phyloP scores from a whole-genome alignment of 345 rosid species.

The Populus deltoides region DNA sequence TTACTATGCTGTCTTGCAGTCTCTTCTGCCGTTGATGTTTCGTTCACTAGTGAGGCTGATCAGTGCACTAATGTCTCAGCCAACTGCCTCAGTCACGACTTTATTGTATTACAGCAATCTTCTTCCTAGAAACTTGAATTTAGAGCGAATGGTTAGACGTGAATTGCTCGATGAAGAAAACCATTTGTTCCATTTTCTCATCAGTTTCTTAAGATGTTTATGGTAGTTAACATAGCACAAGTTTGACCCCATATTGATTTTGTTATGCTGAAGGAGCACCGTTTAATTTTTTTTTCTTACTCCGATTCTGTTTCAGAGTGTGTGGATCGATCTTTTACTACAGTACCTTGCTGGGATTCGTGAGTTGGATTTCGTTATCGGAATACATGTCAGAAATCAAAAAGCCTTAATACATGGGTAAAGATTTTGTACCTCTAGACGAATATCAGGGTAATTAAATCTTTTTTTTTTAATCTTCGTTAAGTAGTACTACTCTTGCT shows the following conservation, averaged over 20 bases:
- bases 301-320: neutral
- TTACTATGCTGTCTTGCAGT: neutral
- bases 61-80: constrained; percentile 12
- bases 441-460: neutral
- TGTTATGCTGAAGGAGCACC: neutral
- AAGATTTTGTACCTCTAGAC: neutral
- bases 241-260: neutral
- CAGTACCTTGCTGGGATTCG: neutral
- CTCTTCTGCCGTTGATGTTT: constrained; percentile 18
- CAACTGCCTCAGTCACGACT: constrained; percentile 24
- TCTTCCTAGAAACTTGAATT: constrained; percentile 29
- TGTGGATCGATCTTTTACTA: neutral
- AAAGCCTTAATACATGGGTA: neutral
- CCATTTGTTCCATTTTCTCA: constrained; percentile 21
- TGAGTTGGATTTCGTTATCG: neutral
- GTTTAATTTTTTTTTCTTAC: neutral
- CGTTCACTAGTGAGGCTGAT: constrained; percentile 8
- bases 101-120: constrained; percentile 24
- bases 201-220: constrained; percentile 23
- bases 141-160: constrained; percentile 21
- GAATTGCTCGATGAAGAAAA: constrained; percentile 25
- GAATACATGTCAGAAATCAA: neutral
- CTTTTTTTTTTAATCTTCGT: neutral
- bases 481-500: neutral
- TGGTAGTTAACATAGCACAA: constrained; percentile 6